phyloP scores from a whole-genome alignment of 2,329 filamentous ascomycete species.

The Tolypocladium ovalisporum region DNA sequence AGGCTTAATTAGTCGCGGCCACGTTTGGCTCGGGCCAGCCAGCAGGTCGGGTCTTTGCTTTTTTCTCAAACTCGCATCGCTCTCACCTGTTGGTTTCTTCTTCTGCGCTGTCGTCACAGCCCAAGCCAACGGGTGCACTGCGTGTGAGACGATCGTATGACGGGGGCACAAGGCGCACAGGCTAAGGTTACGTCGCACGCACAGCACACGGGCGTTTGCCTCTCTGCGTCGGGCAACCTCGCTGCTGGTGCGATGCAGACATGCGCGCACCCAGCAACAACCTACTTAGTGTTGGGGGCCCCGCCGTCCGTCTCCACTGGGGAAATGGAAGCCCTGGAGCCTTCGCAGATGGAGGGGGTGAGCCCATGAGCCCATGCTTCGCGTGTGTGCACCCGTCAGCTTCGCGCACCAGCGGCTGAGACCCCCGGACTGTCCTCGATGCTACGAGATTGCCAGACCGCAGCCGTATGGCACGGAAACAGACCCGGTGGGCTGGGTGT shows the following conservation, averaged over 20 bases:
- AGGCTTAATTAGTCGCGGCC: conserved; percentile 1
- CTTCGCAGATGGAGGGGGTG: background rate
- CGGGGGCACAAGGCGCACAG: background rate
- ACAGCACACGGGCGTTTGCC: background rate
- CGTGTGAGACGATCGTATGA: background rate
- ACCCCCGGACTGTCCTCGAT: background rate
- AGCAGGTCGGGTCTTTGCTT: conserved; percentile 6
- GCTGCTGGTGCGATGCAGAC: background rate
- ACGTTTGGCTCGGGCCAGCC: conserved; percentile 4
- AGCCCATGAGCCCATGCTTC: background rate
- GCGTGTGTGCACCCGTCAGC: background rate
- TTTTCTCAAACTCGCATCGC: background rate
- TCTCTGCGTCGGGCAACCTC: background rate
- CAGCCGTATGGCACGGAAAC: background rate
- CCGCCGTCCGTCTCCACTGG: background rate
- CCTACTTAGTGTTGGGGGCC: background rate
- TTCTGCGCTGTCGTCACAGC: background rate
- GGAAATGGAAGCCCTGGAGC: background rate
- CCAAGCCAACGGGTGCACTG: background rate
- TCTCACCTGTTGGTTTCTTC: background rate
- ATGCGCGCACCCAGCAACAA: background rate
- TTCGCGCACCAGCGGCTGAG: background rate
- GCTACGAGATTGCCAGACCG: background rate
- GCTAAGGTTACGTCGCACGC: background rate
- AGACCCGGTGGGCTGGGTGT: background rate